Evolutionary conservation across 805 yeast species (phyloP).

Genomic region (Spathaspora hagerdaliae): DNA sequence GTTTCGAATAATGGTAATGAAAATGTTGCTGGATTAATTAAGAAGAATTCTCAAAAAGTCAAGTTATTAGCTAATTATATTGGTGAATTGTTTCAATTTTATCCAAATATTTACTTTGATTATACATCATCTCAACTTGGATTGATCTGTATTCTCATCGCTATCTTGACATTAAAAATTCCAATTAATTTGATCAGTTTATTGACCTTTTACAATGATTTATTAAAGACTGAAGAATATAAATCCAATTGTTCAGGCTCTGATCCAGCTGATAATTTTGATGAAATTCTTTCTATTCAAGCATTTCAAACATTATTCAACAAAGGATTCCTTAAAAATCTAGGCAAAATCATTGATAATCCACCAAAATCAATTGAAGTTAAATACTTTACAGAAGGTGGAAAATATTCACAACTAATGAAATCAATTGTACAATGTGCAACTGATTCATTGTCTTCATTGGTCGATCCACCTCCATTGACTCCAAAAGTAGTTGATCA

Average conservation of each 20-base stretch:
- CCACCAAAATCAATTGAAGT: conserved; percentile 45
- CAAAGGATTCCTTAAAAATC: conserved; percentile 10
- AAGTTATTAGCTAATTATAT: conserved; percentile 56
- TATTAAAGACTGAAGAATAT: conserved; percentile 10
- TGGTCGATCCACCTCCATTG: conserved; percentile 18
- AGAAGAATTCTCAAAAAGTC: conserved; percentile 37
- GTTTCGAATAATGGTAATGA: conserved; percentile 21
- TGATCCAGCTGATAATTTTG: conserved; percentile 15
- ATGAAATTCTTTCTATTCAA: conserved; percentile 15
- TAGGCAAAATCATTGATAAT: conserved; percentile 35
- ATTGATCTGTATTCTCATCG: conserved; percentile 36
- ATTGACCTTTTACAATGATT: conserved; percentile 17
- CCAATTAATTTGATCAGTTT: conserved; percentile 21
- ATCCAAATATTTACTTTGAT: conserved; percentile 52
- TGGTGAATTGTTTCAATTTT: conserved; percentile 65
- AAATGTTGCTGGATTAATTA: conserved; percentile 26
- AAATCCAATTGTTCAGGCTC: conserved; percentile 21
- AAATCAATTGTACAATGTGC: conserved; percentile 29
- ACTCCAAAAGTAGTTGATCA: conserved; percentile 25
- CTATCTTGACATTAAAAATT: conserved; percentile 28
- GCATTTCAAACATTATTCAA: conserved; percentile 16
- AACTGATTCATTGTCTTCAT: conserved; percentile 18
- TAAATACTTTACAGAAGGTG: conserved; percentile 39
- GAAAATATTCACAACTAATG: conserved; percentile 35
- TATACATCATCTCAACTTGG: conserved; percentile 53